phyloP scores from a whole-genome alignment of 1,139 yeast species.

The Geotrichum macrosporum region DNA sequence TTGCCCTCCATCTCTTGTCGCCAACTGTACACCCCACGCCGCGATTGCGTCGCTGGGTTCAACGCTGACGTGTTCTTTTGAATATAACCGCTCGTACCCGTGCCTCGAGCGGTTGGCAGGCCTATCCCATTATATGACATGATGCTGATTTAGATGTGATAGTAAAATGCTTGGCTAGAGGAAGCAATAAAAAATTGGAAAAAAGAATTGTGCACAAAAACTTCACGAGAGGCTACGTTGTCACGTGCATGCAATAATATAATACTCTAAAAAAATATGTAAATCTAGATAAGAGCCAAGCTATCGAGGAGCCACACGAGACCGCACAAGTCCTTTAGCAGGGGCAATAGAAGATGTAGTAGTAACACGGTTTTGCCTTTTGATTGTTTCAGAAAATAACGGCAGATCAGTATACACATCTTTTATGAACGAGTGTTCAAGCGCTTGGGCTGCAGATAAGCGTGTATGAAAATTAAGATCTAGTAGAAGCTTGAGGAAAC shows the following conservation, averaged over 20 bases:
- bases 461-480: slow-evolving; percentile 56
- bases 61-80: slow-evolving; percentile 47
- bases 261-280: too few relatives aligned
- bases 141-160: too few relatives aligned
- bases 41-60: slow-evolving; percentile 27
- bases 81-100: slow-evolving; percentile 69
- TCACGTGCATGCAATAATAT: neutral
- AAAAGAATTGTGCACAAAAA: neutral
- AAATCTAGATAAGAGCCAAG: too few relatives aligned
- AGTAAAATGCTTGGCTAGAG: too few relatives aligned
- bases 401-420: slow-evolving; percentile 13
- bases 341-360: too few relatives aligned
- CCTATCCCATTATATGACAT: slow-evolving; percentile 73
- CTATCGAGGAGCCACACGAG: too few relatives aligned
- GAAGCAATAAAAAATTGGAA: neutral
- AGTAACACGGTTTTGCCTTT: neutral
- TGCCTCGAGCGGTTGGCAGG: slow-evolving; percentile 58
- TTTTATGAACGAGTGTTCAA: slow-evolving; percentile 52
- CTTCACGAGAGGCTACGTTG: neutral
- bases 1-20: slow-evolving; percentile 34
- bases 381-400: neutral
- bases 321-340: too few relatives aligned
- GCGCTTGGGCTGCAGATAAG: slow-evolving; percentile 52
- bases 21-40: slow-evolving; percentile 38
- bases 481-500: slow-evolving; percentile 51